Percentiles rank a stretch among this genome's conserved stretches.
phyloP scores from a whole-genome alignment of 163 green algal species.

The Dunaliella salina region DNA sequence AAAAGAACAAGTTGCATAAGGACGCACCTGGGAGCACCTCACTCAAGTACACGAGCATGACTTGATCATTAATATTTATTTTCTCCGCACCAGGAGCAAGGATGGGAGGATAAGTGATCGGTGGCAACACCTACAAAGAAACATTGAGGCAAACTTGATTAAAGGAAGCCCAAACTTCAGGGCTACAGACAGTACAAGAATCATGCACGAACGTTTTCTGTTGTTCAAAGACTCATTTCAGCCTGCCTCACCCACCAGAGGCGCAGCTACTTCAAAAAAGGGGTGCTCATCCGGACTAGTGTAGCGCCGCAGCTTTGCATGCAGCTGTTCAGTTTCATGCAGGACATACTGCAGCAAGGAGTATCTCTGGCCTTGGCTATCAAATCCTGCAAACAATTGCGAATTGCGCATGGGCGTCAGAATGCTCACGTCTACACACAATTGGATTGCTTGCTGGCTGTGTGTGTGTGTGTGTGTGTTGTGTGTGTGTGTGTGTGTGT shows the following conservation, averaged over 20 bases:
- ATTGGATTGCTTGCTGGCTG: neutral
- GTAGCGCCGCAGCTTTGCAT: constrained; percentile 84
- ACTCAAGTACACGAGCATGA: constrained; percentile 84
- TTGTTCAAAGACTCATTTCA: too few relatives aligned
- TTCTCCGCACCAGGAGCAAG: constrained; percentile 55
- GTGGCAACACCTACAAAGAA: constrained; percentile 41
- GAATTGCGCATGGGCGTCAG: too few relatives aligned
- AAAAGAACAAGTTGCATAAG: too few relatives aligned
- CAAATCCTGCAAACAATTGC: constrained; percentile 41
- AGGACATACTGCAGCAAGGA: constrained; percentile 92
- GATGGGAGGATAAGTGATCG: constrained; percentile 53
- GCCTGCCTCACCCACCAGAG: neutral
- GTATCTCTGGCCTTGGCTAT: constrained; percentile 51
- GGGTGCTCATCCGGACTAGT: constrained; percentile 91
- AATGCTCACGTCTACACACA: too few relatives aligned
- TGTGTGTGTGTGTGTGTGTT: constrained; percentile 2
- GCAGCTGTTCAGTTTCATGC: constrained; percentile 82
- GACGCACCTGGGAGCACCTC: constrained; percentile 67
- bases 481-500: neutral
- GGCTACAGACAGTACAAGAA: too few relatives aligned
- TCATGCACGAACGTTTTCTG: too few relatives aligned
- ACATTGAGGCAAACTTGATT: too few relatives aligned
- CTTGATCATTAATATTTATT: constrained; percentile 89
- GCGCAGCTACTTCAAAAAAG: constrained; percentile 73
- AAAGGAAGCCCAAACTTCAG: too few relatives aligned